A percentile compares a stretch with the other conserved stretches of the same genome.
These are phyloP conservation scores for Picea engelmannii DNA, from an alignment of 83 land plant genomes.

Conservation along the genomic window DNA sequence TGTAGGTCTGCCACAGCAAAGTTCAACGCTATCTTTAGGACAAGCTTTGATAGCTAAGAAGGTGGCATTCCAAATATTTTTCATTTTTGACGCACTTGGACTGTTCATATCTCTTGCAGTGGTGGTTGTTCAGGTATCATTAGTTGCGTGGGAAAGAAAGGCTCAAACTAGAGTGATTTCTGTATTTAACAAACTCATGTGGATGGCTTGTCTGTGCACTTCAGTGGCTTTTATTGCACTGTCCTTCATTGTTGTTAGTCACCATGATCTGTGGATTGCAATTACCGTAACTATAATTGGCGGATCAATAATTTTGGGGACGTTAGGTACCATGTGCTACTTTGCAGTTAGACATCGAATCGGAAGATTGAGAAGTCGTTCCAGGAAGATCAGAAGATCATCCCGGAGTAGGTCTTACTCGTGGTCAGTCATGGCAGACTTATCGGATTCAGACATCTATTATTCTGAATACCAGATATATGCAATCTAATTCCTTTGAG, in stretches of 20 bases:
- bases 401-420: conserved; percentile 26
- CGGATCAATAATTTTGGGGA: conserved; percentile 28
- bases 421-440: conserved; percentile 17
- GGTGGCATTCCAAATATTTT: conserved; percentile 35
- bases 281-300: conserved; percentile 27
- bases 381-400: conserved; percentile 30
- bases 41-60: conserved; percentile 27
- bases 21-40: conserved; percentile 12
- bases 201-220: conserved; percentile 39
- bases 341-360: conserved; percentile 26
- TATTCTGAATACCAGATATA: conserved; percentile 31
- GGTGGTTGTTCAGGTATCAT: conserved; percentile 39
- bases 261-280: conserved; percentile 27
- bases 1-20: conserved; percentile 11
- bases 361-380: conserved; percentile 11
- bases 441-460: conserved; percentile 27
- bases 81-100: conserved; percentile 35
- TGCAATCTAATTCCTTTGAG: conserved; percentile 28
- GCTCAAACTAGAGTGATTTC: conserved; percentile 36
- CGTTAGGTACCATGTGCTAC: conserved; percentile 35
- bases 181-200: conserved; percentile 49
- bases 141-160: conserved; percentile 35
- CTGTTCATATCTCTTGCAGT: conserved; percentile 43
- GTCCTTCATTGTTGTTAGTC: conserved; percentile 32
- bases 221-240: conserved; percentile 34